phyloP scores from a whole-genome alignment of 768 basidiomycete species.

The Suillus occidentalis region DNA sequence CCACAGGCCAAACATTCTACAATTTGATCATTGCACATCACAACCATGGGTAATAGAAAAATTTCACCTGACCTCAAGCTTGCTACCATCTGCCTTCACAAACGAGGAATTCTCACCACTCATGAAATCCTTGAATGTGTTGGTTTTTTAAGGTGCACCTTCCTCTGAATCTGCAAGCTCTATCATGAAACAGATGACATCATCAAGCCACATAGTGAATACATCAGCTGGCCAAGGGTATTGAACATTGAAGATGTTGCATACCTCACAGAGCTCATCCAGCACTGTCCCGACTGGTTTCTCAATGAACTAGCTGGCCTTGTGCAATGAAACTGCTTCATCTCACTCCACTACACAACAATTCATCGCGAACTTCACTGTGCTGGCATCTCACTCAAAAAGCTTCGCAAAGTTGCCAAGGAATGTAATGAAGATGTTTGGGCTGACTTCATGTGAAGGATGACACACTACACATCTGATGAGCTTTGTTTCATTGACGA shows the following conservation, averaged over 20 bases:
- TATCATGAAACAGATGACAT: slow-evolving; percentile 16
- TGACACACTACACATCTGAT: slow-evolving; percentile 32
- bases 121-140: slow-evolving; percentile 24
- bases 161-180: slow-evolving; percentile 20
- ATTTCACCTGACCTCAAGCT: not conserved
- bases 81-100: not conserved
- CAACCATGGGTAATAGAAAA: not conserved
- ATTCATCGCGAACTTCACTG: slow-evolving; percentile 31
- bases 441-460: slow-evolving; percentile 25
- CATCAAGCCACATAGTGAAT: not conserved
- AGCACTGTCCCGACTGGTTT: slow-evolving; percentile 31
- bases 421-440: slow-evolving; percentile 29
- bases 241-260: slow-evolving; percentile 19
- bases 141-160: slow-evolving; percentile 22
- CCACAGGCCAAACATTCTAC: too few relatives aligned
- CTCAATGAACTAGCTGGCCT: slow-evolving; percentile 31
- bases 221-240: not conserved
- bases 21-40: too few relatives aligned
- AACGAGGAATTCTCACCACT: not conserved
- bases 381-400: slow-evolving; percentile 28
- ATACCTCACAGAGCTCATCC: slow-evolving; percentile 25
- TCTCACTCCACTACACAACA: slow-evolving; percentile 35
- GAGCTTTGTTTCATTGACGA: slow-evolving; percentile 39
- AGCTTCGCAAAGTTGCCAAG: slow-evolving; percentile 32
- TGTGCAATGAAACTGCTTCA: slow-evolving; percentile 18